Percentiles rank a stretch among this genome's conserved stretches.
Evolutionary conservation across 169 alveolate genomes (phyloP).

Genomic region (Neospora caninum): DNA sequence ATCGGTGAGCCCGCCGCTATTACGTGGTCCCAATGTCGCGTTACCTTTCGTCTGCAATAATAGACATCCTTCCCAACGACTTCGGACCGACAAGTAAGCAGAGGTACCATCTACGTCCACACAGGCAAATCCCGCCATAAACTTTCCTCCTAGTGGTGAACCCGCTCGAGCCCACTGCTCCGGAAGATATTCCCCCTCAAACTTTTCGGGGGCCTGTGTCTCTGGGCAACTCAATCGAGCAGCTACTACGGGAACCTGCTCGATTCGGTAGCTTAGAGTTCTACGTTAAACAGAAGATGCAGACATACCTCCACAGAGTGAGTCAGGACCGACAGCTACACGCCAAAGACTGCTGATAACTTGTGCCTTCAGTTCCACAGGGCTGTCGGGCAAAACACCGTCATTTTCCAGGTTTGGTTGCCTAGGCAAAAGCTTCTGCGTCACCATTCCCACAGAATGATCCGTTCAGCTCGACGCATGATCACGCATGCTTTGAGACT

Average conservation of each 20-base stretch:
- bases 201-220: conserved; percentile 4
- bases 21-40: neutral
- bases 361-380: neutral
- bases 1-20: neutral
- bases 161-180: neutral
- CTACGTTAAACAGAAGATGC: neutral
- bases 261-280: conserved; percentile 2
- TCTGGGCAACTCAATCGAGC: conserved; percentile 25
- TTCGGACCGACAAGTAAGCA: conserved; percentile 21
- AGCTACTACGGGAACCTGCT: conserved; percentile 36
- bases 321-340: neutral
- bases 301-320: neutral
- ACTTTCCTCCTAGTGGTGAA: neutral
- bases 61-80: conserved; percentile 30
- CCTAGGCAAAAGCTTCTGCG: neutral
- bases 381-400: conserved; percentile 10
- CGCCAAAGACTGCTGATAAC: neutral
- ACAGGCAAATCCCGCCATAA: neutral
- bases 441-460: neutral
- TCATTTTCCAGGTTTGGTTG: conserved; percentile 30
- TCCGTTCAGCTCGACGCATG: neutral
- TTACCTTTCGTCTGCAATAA: neutral
- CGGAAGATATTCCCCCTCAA: conserved; percentile 1
- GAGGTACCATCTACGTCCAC: neutral
- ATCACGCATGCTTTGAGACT: neutral